Conservation (phyloP, 1,139 yeast genomes). For the Geotrichum cucujoidarum region DNA sequence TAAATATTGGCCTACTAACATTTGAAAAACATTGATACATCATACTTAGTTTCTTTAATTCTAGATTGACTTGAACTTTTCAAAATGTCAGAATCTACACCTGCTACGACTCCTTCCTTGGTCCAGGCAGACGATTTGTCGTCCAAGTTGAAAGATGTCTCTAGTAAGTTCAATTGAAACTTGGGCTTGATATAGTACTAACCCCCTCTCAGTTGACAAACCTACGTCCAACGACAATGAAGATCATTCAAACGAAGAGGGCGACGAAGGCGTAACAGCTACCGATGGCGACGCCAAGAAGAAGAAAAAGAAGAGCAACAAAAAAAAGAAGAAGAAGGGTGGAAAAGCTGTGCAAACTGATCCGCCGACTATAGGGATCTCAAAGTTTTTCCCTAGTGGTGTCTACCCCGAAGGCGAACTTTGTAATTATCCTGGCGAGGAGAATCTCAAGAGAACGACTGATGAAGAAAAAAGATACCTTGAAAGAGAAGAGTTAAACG, state of each 20-base stretch:
- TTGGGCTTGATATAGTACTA: too few relatives aligned
- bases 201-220: too few relatives aligned
- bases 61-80: too few relatives aligned
- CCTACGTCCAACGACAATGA: constrained; percentile 7
- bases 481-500: constrained; percentile 54
- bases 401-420: constrained; percentile 36
- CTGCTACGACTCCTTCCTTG: too few relatives aligned
- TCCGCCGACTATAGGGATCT: constrained; percentile 17
- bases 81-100: too few relatives aligned
- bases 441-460: constrained; percentile 70
- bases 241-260: constrained; percentile 2
- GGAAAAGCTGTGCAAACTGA: constrained; percentile 10
- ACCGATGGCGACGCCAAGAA: constrained; percentile 6
- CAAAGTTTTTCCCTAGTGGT: constrained; percentile 11
- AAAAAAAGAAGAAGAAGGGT: constrained; percentile 15
- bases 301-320: constrained; percentile 15
- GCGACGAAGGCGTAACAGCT: background rate
- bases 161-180: too few relatives aligned
- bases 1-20: too few relatives aligned
- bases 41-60: too few relatives aligned
- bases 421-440: constrained; percentile 53
- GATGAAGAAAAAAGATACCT: constrained; percentile 79
- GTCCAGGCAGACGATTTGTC: too few relatives aligned
- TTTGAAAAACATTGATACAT: too few relatives aligned
- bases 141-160: too few relatives aligned